Base-by-base conservation (phyloP, 495 filamentous ascomycete genomes). In the Penicillium taxi region DNA sequence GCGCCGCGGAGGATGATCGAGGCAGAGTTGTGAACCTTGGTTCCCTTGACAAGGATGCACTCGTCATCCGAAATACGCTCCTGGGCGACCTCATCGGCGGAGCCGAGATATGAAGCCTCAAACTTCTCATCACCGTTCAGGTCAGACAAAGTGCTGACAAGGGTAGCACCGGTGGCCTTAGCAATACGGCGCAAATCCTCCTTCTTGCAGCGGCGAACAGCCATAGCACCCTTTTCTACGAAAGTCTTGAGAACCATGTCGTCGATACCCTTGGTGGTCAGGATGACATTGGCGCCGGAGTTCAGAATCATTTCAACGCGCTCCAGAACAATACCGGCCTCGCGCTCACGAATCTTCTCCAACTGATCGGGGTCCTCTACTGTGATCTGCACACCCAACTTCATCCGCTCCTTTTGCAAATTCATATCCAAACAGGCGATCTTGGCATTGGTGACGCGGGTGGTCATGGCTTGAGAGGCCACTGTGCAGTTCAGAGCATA, bases 401-500 rank as follows among this genome's bases (percentile, higher is more conserved):
- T 96, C 91, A 99, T 96, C 44, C 91, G 75, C 67, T 94, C 87
- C 66, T 96, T 99, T 58, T 96, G 90, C 45, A 99, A 62, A 63
- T 99, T 99, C 69, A 99, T 96, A 56, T 99, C 91, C 31, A 99
- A 69, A 56, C 86, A 84, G 27, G 91, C 91, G 59, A 99, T 96
- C 68, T 94, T 96, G 45, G 93, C 91, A 64, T 96, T 88, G 32
- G 75, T 77, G 51, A 96, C 71, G 44, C 87, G 79, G 17, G 93
- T 99, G 50, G 77, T 86, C 93, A 99, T 99, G 26, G 89, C 89
- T 61, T 99, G 91, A 26, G 87, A 94, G 36, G 91, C 91, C 41
- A 99, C 91, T 16, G 91, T 99, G 70, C 91, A 99, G 73, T 99
- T 99, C 46, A 99, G 63, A 44, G 91, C 91, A 57, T 99, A 99